Percentiles rank a stretch among this genome's conserved stretches.
phyloP scores from a whole-genome alignment of 140 eudicot species.

The Ambrosia hybrid region DNA sequence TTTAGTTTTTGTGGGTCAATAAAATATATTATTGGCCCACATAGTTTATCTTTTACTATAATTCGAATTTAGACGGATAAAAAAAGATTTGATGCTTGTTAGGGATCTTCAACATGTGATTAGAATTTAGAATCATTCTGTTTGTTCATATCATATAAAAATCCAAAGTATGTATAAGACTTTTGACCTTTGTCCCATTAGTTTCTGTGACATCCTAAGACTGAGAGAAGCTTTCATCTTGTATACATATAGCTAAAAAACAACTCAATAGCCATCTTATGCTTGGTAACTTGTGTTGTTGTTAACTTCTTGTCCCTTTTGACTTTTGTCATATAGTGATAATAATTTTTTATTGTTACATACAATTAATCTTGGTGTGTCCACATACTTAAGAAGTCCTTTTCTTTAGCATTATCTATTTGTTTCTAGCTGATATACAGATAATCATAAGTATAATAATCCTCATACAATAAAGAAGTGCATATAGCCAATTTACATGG shows the following conservation, averaged over 20 bases:
- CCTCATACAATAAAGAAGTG: background rate
- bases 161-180: slow-evolving; percentile 10
- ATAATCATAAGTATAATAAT: slow-evolving; percentile 7
- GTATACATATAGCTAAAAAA: slow-evolving; percentile 8
- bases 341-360: slow-evolving; percentile 5
- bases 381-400: slow-evolving; percentile 11
- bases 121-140: background rate
- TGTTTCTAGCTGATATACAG: slow-evolving; percentile 20
- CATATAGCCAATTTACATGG: slow-evolving; percentile 6
- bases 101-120: slow-evolving; percentile 6
- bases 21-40: background rate
- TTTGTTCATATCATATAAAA: slow-evolving; percentile 12
- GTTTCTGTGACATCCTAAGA: background rate
- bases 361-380: slow-evolving; percentile 10
- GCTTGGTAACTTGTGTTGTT: slow-evolving; percentile 12
- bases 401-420: slow-evolving; percentile 7
- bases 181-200: slow-evolving; percentile 21
- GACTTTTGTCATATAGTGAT: slow-evolving; percentile 19
- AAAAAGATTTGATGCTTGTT: background rate
- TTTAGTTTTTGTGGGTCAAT: slow-evolving; percentile 3
- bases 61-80: background rate
- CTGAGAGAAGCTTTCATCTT: background rate
- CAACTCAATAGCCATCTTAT: slow-evolving; percentile 23
- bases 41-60: background rate
- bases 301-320: slow-evolving; percentile 20